Evolutionary conservation across 805 yeast genomes (phyloP).

Genomic region (Metschnikowia corniflorae): DNA sequence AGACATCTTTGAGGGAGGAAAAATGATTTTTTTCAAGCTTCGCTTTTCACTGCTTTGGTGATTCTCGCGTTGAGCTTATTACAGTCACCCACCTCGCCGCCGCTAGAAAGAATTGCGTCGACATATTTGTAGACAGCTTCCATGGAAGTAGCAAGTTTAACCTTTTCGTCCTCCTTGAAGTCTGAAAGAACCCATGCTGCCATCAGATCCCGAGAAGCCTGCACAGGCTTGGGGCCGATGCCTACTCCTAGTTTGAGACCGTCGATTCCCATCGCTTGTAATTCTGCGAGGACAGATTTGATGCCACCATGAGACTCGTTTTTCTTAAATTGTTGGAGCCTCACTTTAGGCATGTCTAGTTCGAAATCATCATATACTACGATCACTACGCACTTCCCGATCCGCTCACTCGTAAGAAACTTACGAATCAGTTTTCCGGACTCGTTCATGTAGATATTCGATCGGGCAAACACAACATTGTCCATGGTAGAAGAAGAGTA

Average conservation of each 20-base stretch:
- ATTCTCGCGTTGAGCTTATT: conserved; percentile 25
- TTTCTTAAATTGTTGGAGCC: conserved; percentile 27
- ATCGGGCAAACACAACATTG: conserved; percentile 30
- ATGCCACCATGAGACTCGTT: conserved; percentile 42
- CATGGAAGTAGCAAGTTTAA: conserved; percentile 15
- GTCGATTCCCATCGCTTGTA: conserved; percentile 7
- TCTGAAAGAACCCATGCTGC: conserved; percentile 40
- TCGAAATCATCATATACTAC: conserved; percentile 41
- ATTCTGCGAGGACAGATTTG: conserved; percentile 20
- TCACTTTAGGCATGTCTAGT: conserved; percentile 26
- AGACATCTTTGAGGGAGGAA: conserved; percentile 1
- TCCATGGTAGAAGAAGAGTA: conserved; percentile 27
- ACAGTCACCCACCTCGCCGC: conserved; percentile 23
- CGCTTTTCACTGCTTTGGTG: conserved; percentile 11
- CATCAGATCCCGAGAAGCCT: conserved; percentile 33
- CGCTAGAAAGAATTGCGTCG: conserved; percentile 22
- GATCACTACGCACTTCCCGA: conserved; percentile 19
- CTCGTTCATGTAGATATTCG: conserved; percentile 41
- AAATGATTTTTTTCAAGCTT: neutral
- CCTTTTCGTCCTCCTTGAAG: conserved; percentile 26
- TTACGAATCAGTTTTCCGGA: conserved; percentile 29
- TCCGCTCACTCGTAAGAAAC: conserved; percentile 20
- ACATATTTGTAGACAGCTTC: conserved; percentile 19
- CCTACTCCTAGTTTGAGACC: conserved; percentile 37
- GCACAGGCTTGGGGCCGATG: conserved; percentile 41